Percentiles rank a stretch among this genome's conserved stretches.
Conservation (phyloP, 2,329 filamentous ascomycete genomes). For the Penicillium olsonii region DNA sequence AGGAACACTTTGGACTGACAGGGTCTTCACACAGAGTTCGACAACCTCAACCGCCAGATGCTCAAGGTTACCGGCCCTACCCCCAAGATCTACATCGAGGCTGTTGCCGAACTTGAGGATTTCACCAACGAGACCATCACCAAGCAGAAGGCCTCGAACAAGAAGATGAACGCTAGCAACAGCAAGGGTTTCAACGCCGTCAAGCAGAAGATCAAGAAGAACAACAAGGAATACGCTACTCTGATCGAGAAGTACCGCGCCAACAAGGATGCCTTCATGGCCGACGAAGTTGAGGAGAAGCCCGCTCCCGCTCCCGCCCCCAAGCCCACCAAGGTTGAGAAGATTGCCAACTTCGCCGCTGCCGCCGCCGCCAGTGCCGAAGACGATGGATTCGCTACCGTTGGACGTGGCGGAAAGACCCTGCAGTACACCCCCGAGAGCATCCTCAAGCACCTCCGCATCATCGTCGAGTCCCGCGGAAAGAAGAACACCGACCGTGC, state of each 20-base stretch:
- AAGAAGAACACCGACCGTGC: conserved; percentile 97
- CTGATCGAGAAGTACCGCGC: conserved; percentile 86
- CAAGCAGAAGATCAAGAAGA: conserved; percentile 98
- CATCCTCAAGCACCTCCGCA: conserved; percentile 93
- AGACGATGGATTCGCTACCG: conserved; percentile 84
- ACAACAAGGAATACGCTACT: conserved; percentile 88
- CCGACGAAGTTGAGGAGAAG: conserved; percentile 72
- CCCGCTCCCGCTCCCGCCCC: conserved; percentile 42
- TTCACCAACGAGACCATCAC: conserved; percentile 89
- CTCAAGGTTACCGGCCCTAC: conserved; percentile 75
- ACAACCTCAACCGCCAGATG: conserved; percentile 88
- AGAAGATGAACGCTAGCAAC: conserved; percentile 99
- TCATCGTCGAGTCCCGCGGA: conserved; percentile 91
- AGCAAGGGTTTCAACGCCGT: conserved; percentile 93
- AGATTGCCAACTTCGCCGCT: conserved; percentile 35
- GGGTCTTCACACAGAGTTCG: conserved; percentile 67
- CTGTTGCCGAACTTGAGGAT: conserved; percentile 90
- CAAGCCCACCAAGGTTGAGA: conserved; percentile 53
- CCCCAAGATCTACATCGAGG: conserved; percentile 91
- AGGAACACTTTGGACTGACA: conserved; percentile 17
- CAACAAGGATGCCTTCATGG: conserved; percentile 85
- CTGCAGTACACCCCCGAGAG: conserved; percentile 94
- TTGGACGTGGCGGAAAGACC: conserved; percentile 85
- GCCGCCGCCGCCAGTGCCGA: conserved; percentile 61
- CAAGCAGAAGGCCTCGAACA: conserved; percentile 92